Base-by-base conservation (phyloP, 2,329 filamentous ascomycete species). In the Cladosporium sphaerospermum region DNA sequence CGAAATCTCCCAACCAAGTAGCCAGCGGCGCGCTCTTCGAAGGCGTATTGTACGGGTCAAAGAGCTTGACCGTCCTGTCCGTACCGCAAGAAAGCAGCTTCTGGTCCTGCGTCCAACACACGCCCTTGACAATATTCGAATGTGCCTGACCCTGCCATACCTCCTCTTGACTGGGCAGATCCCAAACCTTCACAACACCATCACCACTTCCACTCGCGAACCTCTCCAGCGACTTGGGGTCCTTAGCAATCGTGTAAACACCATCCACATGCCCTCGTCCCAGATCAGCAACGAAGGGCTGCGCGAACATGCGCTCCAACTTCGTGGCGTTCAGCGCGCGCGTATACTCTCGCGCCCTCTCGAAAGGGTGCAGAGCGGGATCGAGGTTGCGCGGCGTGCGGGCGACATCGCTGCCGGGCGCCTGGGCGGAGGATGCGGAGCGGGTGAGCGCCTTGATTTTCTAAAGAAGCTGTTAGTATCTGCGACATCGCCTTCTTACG, bases 121-220 rank as follows among this genome's bases (percentile, higher is more conserved):
- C 78, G 11, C 87, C 88, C 75, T 95, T 96, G 61, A 97, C 89
- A 42, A 96, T 85, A 62, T 95, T 95, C 62, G 96, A 88, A 68
- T 99, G 95, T 19, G 90, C 92, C 58, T 86, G 83, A 3, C 81
- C 80, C 62, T 88, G 79, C 85, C 88, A 92, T 45, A 85, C 78
- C 67, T 93, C 86, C 28, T 86, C 83, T 53, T 82, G 76, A 57
- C 78, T 85, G 8, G 84, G 81, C 61, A 93, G 74, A 70, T 95
- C 86, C 90, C 90, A 95, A 33, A 93, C 86, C 72, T 99, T 99
- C 54, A 99, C 82, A 9, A 96, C 83, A 59, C 93, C 92, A 70
- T 99, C 93, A 58, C 91, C 91, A 61, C 86, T 89, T 41, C 88
- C 90, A 64, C 87, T 92, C 6, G 90, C 89, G 43, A 77, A 73